These are phyloP conservation scores for Seiridium unicorne DNA, from an alignment of 2,329 filamentous ascomycete species.

Conservation along the genomic window DNA sequence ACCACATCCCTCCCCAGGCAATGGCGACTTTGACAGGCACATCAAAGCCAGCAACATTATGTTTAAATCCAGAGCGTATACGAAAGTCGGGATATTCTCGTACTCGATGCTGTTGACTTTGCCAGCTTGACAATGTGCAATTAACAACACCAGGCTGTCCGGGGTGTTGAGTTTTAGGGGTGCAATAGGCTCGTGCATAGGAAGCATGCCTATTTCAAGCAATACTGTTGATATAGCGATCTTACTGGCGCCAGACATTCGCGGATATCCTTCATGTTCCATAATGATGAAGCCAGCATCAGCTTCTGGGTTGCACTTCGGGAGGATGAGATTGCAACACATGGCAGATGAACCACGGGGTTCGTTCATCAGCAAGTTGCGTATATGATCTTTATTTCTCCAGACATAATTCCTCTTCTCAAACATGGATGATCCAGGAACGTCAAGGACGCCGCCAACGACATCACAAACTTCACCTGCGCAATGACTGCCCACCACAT, in stretches of 20 bases:
- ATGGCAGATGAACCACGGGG: slow-evolving; percentile 40
- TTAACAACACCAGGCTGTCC: slow-evolving; percentile 39
- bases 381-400: slow-evolving; percentile 11
- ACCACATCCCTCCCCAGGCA: slow-evolving; percentile 46
- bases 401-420: neutral
- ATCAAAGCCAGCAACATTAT: slow-evolving; percentile 40
- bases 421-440: neutral
- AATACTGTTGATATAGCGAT: slow-evolving; percentile 43
- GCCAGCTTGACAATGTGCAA: slow-evolving; percentile 37
- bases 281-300: slow-evolving; percentile 46
- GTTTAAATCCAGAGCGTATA: slow-evolving; percentile 34
- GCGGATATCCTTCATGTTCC: slow-evolving; percentile 41
- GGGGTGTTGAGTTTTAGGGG: slow-evolving; percentile 39
- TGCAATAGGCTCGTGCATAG: slow-evolving; percentile 42
- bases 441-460: too few species aligned
- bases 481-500: too few species aligned
- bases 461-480: too few species aligned
- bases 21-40: slow-evolving; percentile 36
- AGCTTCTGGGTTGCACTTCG: slow-evolving; percentile 40
- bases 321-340: slow-evolving; percentile 37
- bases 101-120: slow-evolving; percentile 43
- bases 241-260: slow-evolving; percentile 41
- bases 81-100: slow-evolving; percentile 43
- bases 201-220: slow-evolving; percentile 44
- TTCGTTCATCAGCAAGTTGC: slow-evolving; percentile 42